phyloP scores from a whole-genome alignment of 495 filamentous ascomycete genomes.

The Podospora fimiseda region DNA sequence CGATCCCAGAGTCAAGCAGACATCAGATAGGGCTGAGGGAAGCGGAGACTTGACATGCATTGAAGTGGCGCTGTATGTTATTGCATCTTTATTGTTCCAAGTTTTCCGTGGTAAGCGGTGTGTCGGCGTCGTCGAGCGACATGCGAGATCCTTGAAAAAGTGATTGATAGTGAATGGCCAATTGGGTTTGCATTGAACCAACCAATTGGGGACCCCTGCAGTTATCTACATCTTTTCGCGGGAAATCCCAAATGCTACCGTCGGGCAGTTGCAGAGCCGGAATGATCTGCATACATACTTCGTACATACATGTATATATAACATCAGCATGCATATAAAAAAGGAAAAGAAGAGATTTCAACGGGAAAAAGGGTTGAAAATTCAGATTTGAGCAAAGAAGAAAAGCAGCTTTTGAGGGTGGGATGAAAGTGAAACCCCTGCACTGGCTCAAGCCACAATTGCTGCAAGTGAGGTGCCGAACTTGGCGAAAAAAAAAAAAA shows the following conservation, averaged over 20 bases:
- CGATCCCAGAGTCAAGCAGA: background rate
- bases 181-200: too few species aligned
- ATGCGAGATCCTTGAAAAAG: background rate
- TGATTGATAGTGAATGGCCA: too few species aligned
- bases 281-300: conserved; percentile 4
- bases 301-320: background rate
- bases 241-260: background rate
- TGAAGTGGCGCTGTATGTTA: background rate
- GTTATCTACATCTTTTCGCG: background rate
- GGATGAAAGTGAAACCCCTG: background rate
- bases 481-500: background rate
- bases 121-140: background rate
- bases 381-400: background rate
- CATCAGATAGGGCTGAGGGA: background rate
- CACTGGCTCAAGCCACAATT: background rate
- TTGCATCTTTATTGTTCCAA: background rate
- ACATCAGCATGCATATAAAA: too few species aligned
- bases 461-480: background rate
- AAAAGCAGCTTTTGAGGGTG: background rate
- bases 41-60: background rate
- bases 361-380: background rate
- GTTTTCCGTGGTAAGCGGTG: too few species aligned
- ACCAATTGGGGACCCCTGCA: background rate
- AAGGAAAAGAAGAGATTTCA: background rate
- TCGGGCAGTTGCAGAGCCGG: background rate